A percentile compares a stretch with the other conserved stretches of the same genome.
phyloP scores from a whole-genome alignment of 192 early-diverging fungal species.

The Umbelopsis sp. region DNA sequence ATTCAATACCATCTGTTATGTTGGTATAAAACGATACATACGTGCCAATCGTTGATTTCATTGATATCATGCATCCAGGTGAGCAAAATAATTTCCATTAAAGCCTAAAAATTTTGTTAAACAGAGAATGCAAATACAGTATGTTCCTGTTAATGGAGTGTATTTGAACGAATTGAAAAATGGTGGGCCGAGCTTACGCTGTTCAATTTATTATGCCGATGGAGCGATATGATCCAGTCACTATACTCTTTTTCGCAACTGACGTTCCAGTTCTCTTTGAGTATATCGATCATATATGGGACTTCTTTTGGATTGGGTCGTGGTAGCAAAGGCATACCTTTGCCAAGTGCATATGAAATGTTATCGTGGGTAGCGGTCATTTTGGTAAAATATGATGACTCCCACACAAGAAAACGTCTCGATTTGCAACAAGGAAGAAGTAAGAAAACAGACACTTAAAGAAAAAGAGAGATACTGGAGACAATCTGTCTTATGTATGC shows the following conservation, averaged over 20 bases:
- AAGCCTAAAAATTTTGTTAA: background rate
- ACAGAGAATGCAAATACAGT: background rate
- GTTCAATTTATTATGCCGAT: background rate
- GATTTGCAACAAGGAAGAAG: no score
- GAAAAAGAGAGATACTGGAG: background rate
- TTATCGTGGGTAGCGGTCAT: no score
- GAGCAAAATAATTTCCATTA: background rate
- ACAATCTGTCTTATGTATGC: background rate
- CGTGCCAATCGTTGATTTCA: background rate
- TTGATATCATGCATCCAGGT: background rate
- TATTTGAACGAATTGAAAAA: no score
- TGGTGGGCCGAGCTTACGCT: background rate
- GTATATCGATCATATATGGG: slow-evolving; percentile 2
- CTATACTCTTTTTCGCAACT: slow-evolving; percentile 7
- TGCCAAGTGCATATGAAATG: no score
- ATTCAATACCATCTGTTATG: background rate
- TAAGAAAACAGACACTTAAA: no score
- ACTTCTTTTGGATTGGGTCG: background rate
- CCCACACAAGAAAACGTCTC: no score
- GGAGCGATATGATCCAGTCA: background rate
- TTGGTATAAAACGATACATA: background rate
- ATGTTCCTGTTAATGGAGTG: no score
- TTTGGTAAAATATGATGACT: no score
- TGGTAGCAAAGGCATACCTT: background rate
- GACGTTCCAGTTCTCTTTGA: background rate